These are phyloP conservation scores for Diaporthe humulicola DNA, from an alignment of 2,329 filamentous ascomycete genomes.

Conservation along the genomic window DNA sequence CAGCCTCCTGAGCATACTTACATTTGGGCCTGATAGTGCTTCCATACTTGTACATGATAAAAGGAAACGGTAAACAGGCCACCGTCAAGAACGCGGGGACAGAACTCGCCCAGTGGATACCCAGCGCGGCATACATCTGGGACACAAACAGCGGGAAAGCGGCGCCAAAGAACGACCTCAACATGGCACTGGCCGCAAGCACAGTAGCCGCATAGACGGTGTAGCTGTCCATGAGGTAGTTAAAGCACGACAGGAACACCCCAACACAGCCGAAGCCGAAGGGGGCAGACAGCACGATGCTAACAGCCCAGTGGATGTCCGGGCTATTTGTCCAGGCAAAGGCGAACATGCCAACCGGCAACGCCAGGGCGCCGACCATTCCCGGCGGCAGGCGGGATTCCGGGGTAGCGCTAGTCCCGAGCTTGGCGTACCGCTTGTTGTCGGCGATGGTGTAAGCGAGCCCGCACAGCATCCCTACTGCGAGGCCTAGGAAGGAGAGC, in stretches of 20 bases:
- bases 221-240: conserved; percentile 78
- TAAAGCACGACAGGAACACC: conserved; percentile 74
- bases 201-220: conserved; percentile 83
- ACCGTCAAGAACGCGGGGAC: conserved; percentile 79
- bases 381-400: conserved; percentile 73
- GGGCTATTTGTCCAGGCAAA: conserved; percentile 32
- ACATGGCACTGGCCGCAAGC: conserved; percentile 78
- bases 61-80: conserved; percentile 68
- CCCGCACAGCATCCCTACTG: conserved; percentile 71
- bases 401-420: conserved; percentile 60
- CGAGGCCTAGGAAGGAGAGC: conserved; percentile 74
- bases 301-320: conserved; percentile 50
- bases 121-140: conserved; percentile 69
- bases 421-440: conserved; percentile 65
- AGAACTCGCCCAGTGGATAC: conserved; percentile 81
- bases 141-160: conserved; percentile 81
- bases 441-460: conserved; percentile 63
- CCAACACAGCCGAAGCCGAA: conserved; percentile 64
- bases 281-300: conserved; percentile 52
- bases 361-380: conserved; percentile 67
- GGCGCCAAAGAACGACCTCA: conserved; percentile 80
- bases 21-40: conserved; percentile 72
- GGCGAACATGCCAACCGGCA: conserved; percentile 22
- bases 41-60: conserved; percentile 72
- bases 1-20: conserved; percentile 78